These are phyloP conservation scores for Macrophomina tecta DNA, from an alignment of 2,329 filamentous ascomycete species.

Conservation along the genomic window DNA sequence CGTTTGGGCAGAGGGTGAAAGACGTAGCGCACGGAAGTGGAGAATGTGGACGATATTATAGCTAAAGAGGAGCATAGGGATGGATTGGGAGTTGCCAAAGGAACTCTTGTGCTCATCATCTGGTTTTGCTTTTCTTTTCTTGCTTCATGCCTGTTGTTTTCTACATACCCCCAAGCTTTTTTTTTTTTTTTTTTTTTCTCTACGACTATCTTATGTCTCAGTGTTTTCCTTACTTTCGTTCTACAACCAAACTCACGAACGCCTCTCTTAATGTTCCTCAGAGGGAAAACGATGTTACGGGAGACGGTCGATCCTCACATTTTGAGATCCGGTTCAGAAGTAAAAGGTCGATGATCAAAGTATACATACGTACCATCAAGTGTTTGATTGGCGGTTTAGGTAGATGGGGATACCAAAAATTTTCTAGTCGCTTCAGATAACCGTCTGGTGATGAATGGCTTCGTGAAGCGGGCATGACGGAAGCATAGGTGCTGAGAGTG, in stretches of 20 bases:
- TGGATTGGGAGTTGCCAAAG: not conserved
- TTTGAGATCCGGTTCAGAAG: not conserved
- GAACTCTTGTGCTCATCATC: not conserved
- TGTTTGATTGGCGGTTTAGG: not conserved
- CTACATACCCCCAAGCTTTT: constrained; percentile 26
- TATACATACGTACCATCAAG: not conserved
- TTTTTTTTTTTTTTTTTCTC: not conserved
- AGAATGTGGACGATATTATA: not conserved
- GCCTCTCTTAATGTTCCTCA: constrained; percentile 1
- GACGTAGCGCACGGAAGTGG: not conserved
- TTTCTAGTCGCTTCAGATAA: not conserved
- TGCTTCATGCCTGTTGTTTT: constrained; percentile 22
- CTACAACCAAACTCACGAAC: not conserved
- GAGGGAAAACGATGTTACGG: not conserved
- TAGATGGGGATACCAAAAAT: constrained; percentile 1
- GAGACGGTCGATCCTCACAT: not conserved
- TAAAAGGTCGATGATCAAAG: not conserved
- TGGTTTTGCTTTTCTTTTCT: not conserved
- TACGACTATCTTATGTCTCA: not conserved
- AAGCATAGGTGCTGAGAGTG: not conserved
- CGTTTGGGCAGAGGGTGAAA: constrained; percentile 10
- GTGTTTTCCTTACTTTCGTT: constrained; percentile 12
- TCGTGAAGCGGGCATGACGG: too few species aligned
- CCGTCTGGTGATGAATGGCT: not conserved
- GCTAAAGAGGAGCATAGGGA: not conserved